Conservation (phyloP, 805 yeast genomes). For the Wickerhamiella nectarea region DNA sequence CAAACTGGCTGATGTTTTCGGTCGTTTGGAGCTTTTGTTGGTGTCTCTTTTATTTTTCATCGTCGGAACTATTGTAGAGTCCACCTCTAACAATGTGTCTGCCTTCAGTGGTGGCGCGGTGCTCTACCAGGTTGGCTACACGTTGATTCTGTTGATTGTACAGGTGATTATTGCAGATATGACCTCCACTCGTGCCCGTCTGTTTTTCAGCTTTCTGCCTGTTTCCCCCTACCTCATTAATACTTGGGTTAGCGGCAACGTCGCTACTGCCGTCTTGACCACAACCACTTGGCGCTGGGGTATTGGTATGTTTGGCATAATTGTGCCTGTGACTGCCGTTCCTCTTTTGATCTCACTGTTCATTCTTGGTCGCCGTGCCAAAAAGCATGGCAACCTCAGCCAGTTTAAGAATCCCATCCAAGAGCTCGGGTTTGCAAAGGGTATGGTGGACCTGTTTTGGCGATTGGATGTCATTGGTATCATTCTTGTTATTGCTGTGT, state of each 20-base stretch:
- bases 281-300: conserved; percentile 48
- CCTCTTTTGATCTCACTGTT: conserved; percentile 42
- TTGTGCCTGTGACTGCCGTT: conserved; percentile 50
- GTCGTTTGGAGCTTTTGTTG: conserved; percentile 41
- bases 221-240: conserved; percentile 62
- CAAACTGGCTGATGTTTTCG: conserved; percentile 51
- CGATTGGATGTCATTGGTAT: conserved; percentile 53
- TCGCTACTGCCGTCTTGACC: conserved; percentile 24
- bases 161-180: conserved; percentile 51
- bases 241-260: conserved; percentile 62
- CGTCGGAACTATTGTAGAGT: conserved; percentile 51
- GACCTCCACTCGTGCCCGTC: conserved; percentile 58
- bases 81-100: conserved; percentile 44
- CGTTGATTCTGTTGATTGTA: conserved; percentile 46
- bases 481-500: conserved; percentile 37
- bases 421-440: conserved; percentile 26
- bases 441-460: conserved; percentile 34
- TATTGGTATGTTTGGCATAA: conserved; percentile 69
- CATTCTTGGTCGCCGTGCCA: conserved; percentile 45
- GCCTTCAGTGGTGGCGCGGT: conserved; percentile 55
- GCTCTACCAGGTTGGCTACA: conserved; percentile 41
- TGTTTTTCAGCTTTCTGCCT: conserved; percentile 49
- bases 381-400: conserved; percentile 36
- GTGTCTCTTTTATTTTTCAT: conserved; percentile 41
- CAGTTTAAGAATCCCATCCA: conserved; percentile 31